These are phyloP conservation scores for Flaveria brownii DNA, from an alignment of 129 eudicot genomes.

Conservation along the genomic window DNA sequence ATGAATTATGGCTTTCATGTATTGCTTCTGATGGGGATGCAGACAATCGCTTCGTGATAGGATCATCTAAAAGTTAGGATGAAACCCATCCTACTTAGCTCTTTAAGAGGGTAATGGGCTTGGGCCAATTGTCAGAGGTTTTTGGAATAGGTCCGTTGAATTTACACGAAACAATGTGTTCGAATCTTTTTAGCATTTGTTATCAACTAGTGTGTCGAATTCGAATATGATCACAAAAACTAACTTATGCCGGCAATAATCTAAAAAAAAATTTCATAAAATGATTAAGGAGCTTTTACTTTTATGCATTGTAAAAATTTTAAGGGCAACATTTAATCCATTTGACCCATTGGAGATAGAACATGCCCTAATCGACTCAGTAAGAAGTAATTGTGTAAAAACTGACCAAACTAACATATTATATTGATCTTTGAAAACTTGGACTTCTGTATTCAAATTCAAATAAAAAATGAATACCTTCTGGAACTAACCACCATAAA, in stretches of 20 bases:
- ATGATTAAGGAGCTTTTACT: neutral
- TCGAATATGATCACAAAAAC: neutral
- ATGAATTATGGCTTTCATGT: slow-evolving; percentile 39
- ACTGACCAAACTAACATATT: neutral
- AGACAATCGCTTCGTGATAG: slow-evolving; percentile 66
- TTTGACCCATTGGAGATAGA: neutral
- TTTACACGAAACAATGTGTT: neutral
- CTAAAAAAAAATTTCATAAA: neutral
- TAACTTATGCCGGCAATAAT: neutral
- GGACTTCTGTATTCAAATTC: slow-evolving; percentile 18
- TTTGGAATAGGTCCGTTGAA: neutral
- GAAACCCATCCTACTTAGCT: slow-evolving; percentile 16
- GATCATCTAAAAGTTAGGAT: slow-evolving; percentile 59
- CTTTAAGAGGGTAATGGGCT: neutral
- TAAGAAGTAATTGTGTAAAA: neutral
- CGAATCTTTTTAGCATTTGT: neutral
- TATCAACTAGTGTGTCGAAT: neutral
- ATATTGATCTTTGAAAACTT: neutral
- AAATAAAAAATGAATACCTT: slow-evolving; percentile 48
- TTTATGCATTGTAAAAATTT: neutral
- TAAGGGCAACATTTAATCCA: neutral
- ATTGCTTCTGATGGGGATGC: slow-evolving; percentile 48
- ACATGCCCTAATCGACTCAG: neutral
- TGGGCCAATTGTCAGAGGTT: neutral
- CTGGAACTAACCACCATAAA: slow-evolving; percentile 99